These are phyloP conservation scores for Aspergillus bombycis DNA, from an alignment of 2,329 filamentous ascomycete species.

Conservation along the genomic window DNA sequence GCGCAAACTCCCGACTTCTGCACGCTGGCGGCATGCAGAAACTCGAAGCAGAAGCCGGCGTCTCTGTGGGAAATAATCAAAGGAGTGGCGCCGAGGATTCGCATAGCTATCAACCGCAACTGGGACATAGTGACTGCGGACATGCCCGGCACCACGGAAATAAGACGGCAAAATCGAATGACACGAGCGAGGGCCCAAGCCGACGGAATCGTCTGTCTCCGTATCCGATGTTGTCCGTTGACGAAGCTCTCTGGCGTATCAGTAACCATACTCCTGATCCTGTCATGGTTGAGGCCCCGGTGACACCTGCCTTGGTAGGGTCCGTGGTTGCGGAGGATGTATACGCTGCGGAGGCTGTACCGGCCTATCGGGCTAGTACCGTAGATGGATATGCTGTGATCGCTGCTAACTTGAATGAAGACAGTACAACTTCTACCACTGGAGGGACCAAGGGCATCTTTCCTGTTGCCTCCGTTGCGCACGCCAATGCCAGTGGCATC, in stretches of 20 bases:
- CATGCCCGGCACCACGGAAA: conserved; percentile 70
- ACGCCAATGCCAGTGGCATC: conserved; percentile 74
- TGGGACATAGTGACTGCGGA: conserved; percentile 52
- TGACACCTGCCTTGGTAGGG: conserved; percentile 70
- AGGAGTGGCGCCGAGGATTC: conserved; percentile 40
- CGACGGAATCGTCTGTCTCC: conserved; percentile 81
- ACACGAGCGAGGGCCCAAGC: conserved; percentile 62
- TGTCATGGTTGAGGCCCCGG: conserved; percentile 58
- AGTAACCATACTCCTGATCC: conserved; percentile 71
- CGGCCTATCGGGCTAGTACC: conserved; percentile 92
- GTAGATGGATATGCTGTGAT: conserved; percentile 95
- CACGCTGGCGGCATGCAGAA: conserved; percentile 82
- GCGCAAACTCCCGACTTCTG: conserved; percentile 75
- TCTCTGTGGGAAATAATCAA: conserved; percentile 40
- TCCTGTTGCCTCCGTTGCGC: conserved; percentile 83
- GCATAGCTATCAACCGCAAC: conserved; percentile 64
- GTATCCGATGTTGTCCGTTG: conserved; percentile 87
- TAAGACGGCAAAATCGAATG: conserved; percentile 57
- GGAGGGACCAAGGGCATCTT: conserved; percentile 71
- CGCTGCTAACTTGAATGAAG: conserved; percentile 51
- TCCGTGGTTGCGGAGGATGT: conserved; percentile 83
- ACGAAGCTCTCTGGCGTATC: conserved; percentile 76
- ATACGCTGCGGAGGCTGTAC: conserved; percentile 77
- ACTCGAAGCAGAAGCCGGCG: conserved; percentile 79
- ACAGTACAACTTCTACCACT: conserved; percentile 49